These are phyloP conservation scores for Sutorius australiensis DNA, from an alignment of 768 basidiomycete species.

Conservation along the genomic window DNA sequence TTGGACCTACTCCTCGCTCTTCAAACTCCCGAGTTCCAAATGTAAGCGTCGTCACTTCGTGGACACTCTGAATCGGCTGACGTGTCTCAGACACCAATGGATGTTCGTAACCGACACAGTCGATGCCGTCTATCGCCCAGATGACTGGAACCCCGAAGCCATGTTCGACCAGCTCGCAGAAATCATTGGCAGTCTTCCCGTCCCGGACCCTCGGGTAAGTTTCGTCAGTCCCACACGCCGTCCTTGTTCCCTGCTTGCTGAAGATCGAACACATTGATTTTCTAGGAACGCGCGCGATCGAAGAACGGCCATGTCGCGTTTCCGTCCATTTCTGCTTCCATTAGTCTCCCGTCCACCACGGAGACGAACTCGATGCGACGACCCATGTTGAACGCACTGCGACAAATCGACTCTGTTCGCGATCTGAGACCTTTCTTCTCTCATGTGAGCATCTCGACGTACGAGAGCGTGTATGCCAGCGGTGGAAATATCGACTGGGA, in stretches of 20 bases:
- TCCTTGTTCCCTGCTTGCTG: too few species aligned
- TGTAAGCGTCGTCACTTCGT: constrained; percentile 45
- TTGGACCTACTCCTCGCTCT: constrained; percentile 88
- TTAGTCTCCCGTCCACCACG: constrained; percentile 27
- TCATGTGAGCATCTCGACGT: constrained; percentile 80
- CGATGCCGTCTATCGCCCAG: constrained; percentile 87
- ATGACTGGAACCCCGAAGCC: constrained; percentile 78
- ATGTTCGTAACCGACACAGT: constrained; percentile 97
- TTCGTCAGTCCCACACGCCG: neutral
- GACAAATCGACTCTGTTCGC: constrained; percentile 77
- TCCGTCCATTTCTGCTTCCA: constrained; percentile 18
- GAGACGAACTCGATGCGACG: constrained; percentile 57
- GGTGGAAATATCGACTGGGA: constrained; percentile 85
- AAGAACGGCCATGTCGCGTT: constrained; percentile 22
- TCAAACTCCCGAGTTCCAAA: constrained; percentile 97
- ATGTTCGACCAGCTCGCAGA: constrained; percentile 91
- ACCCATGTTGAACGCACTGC: constrained; percentile 65
- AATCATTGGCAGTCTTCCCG: constrained; percentile 66
- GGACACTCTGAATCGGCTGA: constrained; percentile 2
- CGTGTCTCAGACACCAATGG: constrained; percentile 79
- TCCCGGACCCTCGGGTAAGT: constrained; percentile 32
- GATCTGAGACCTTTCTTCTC: constrained; percentile 92
- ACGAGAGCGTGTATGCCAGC: constrained; percentile 86
- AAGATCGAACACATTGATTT: neutral
- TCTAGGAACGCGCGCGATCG: constrained; percentile 27